These are phyloP conservation scores for Bertia moriformis DNA, from an alignment of 2,329 filamentous ascomycete species.

Conservation along the genomic window DNA sequence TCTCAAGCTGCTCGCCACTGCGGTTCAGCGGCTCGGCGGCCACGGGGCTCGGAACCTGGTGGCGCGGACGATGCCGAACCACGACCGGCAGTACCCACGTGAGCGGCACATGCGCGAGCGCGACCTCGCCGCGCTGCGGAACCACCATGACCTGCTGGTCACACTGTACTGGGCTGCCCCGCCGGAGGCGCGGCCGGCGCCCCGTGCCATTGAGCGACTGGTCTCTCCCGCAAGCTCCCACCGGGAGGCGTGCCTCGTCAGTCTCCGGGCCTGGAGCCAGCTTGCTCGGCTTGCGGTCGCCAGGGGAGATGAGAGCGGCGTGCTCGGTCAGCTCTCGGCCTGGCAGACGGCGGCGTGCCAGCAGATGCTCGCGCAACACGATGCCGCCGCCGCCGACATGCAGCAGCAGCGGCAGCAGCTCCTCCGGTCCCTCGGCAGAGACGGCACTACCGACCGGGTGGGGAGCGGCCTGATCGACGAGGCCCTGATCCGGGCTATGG, in stretches of 20 bases:
- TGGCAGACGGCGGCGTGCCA: conserved; percentile 45
- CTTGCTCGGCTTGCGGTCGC: conserved; percentile 42
- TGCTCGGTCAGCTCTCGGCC: conserved; percentile 24
- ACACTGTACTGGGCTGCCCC: conserved; percentile 53
- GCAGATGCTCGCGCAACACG: conserved; percentile 40
- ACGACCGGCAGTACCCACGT: conserved; percentile 48
- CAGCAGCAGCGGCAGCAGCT: too few relatives aligned
- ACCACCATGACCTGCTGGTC: conserved; percentile 55
- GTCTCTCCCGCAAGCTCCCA: conserved; percentile 46
- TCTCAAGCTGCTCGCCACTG: conserved; percentile 45
- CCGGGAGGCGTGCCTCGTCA: conserved; percentile 52
- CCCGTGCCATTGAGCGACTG: conserved; percentile 40
- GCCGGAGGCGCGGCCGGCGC: conserved; percentile 31
- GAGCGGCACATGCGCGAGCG: conserved; percentile 43
- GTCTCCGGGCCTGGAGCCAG: conserved; percentile 47
- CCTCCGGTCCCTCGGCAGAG: conserved; percentile 24
- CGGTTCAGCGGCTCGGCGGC: conserved; percentile 33
- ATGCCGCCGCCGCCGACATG: conserved; percentile 37
- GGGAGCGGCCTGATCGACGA: conserved; percentile 25
- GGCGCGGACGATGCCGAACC: conserved; percentile 48
- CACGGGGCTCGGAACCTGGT: conserved; percentile 40
- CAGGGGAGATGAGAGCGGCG: conserved; percentile 20
- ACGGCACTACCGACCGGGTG: too few relatives aligned
- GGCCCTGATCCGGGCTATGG: conserved; percentile 30
- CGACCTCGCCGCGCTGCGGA: conserved; percentile 49